Evolutionary conservation across 2,329 filamentous ascomycete genomes (phyloP), one percentile per base, ranked within the genome.

Genomic region (Verticillium dahliae): DNA sequence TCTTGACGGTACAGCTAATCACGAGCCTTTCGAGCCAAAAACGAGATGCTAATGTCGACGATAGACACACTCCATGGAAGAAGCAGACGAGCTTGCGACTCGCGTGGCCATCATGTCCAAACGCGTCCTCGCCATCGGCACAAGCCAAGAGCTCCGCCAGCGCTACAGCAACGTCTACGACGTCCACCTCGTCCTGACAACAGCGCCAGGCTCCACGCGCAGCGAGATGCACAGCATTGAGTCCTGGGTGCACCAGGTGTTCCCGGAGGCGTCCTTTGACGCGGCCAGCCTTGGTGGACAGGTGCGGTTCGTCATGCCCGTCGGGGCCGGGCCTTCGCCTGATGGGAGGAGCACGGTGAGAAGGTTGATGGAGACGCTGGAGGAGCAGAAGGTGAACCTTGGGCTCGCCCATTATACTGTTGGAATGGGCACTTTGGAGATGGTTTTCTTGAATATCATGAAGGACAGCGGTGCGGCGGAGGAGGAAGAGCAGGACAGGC

Each of bases 61-160:
- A 45, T 1, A 60, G 58, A 92, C 89, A 0, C 89, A 92, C 71
- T 86, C 81, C 14, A 91, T 91, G 88, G 88, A 91, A 70, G 89
- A 91, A 72, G 89, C 89, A 1, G 88, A 91, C 68, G 88, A 88
- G 1, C 78, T 92, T 2, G 89, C 89, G 0, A 84, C 56, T 5
- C 33, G 60, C 9, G 60, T 58, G 2, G 60, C 60, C 41, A 61
- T 61, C 60, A 58, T 61, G 41, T 61, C 60, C 9, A 31, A 56
- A 27, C 57, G 64, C 4, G 35, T 89, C 82, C 74, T 89, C n/a
- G 86, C 85, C 0, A 73, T 87, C 0, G 86, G 85, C 0, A 86
- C 83, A 0, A 82, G 80, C 2, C 76, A 83, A 31, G 76, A 81
- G 58, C 75, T 89, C 3, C 76, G 86, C 9, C 75, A 79, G 57